Evolutionary conservation across 352 stramenopile genomes (phyloP), one percentile per base, ranked within the genome.

Genomic region (Globisporangium apiculatum): DNA sequence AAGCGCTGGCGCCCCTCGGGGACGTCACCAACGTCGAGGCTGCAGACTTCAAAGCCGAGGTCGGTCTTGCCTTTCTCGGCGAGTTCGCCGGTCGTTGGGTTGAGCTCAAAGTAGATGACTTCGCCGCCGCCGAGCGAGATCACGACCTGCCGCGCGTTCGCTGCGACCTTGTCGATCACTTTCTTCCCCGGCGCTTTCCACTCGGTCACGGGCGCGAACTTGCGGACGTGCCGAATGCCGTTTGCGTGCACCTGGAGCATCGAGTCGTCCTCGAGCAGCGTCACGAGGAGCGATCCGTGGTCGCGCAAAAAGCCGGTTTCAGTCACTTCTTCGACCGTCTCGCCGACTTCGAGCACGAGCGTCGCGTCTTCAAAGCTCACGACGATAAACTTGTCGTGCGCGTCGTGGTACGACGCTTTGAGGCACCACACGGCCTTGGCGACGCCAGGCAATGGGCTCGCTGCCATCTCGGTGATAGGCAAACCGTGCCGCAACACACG

Each of bases 311-410:
- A 99, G 12, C 96, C 96, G 7, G 84, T 96, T 53, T 98, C 91
- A 24, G 87, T 93, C 24, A 99, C 95, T 76, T 99, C 95, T 73
- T 99, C 97, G 0, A 99, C 96, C 2, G 87, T 98, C 41, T 99
- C 96, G 14, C 96, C 97, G 46, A 99, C 94, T 56, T 91, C 86
- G 8, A 99, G 76, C 12, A 99, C 97, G 35, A 99, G 83, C 15
- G 97, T 99, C 45, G 96, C 96, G 66, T 99, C 97, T 62, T 97
- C 94, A 76, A 99, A 99, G 51, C 91, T 98, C n/a, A 99, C 97
- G 12, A 99, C 94, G 67, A 99, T 99, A 67, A 98, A 99, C 65
- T 91, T 91, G 65, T 91, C 83, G 42, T 79, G 73, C 9, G 67
- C 61, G 57, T 91, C 79, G 14, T 71, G 61, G 51, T 89, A 89